phyloP scores from a whole-genome alignment of 129 eudicot genomes.

The Calendula officinalis region DNA sequence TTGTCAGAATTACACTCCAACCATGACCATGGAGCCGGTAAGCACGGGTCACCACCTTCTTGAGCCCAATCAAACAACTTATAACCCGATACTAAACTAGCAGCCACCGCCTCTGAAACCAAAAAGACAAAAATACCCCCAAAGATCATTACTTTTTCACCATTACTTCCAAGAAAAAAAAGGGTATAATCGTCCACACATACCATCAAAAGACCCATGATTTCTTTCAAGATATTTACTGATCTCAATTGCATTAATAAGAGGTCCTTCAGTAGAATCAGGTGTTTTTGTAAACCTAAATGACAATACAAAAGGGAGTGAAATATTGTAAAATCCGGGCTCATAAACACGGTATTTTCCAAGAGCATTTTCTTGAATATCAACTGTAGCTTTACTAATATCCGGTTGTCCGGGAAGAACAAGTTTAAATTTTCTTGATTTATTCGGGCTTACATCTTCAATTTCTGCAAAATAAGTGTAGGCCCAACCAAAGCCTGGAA shows the following conservation, averaged over 20 bases:
- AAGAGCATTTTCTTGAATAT: slow-evolving; percentile 76
- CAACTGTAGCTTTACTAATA: slow-evolving; percentile 54
- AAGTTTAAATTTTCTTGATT: slow-evolving; percentile 55
- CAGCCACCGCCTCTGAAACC: slow-evolving; percentile 46
- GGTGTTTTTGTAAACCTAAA: slow-evolving; percentile 59
- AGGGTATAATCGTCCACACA: slow-evolving; percentile 17
- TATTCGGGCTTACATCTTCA: slow-evolving; percentile 47
- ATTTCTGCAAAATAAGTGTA: slow-evolving; percentile 74
- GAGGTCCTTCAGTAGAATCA: slow-evolving; percentile 78
- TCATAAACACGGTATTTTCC: slow-evolving; percentile 76
- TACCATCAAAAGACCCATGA: slow-evolving; percentile 73
- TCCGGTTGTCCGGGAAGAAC: slow-evolving; percentile 52
- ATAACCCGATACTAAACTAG: slow-evolving; percentile 54
- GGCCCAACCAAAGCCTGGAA: slow-evolving; percentile 86
- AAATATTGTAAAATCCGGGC: slow-evolving; percentile 61
- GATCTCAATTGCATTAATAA: slow-evolving; percentile 83
- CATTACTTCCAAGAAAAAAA: neutral
- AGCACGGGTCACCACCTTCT: slow-evolving; percentile 99
- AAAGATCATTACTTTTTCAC: slow-evolving; percentile 2
- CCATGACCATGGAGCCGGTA: slow-evolving; percentile 86
- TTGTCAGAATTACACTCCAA: slow-evolving; percentile 56
- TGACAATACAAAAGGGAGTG: slow-evolving; percentile 78
- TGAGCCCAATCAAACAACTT: slow-evolving; percentile 69
- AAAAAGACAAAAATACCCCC: slow-evolving; percentile 11
- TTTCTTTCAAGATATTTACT: slow-evolving; percentile 55